Percentiles rank a stretch among this genome's conserved stretches.
Evolutionary conservation across 148 eudicot genomes (phyloP).

Genomic region (Amaranthus cruentus): DNA sequence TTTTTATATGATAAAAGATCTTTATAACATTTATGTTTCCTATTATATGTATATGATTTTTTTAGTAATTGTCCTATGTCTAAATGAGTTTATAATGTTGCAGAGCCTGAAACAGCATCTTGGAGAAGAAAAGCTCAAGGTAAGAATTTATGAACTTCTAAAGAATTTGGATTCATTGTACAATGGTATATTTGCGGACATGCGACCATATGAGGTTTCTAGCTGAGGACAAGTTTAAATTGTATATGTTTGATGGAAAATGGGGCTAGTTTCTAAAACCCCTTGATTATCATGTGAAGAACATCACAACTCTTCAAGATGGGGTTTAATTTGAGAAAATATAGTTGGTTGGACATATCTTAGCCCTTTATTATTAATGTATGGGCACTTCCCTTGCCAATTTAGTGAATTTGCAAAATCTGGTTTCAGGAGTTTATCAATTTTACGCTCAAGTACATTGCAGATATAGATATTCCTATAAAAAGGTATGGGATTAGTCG

Average conservation of each 20-base stretch:
- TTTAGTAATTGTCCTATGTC: not conserved
- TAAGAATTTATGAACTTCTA: conserved; percentile 24
- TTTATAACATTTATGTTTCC: too few species aligned
- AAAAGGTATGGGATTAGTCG: conserved; percentile 53
- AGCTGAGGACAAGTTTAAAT: not conserved
- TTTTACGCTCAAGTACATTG: conserved; percentile 86
- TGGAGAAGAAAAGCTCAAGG: conserved; percentile 93
- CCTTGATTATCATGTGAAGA: too few species aligned
- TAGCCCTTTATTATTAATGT: not conserved
- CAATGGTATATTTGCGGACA: not conserved
- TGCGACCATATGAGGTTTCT: not conserved
- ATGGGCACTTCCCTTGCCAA: not conserved
- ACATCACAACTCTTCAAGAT: not conserved
- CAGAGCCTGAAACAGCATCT: conserved; percentile 82
- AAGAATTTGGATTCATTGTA: not conserved
- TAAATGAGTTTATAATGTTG: conserved; percentile 21
- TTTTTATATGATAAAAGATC: too few species aligned
- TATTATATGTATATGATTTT: too few species aligned
- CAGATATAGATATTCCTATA: conserved; percentile 91
- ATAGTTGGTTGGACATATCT: not conserved
- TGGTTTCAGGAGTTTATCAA: conserved; percentile 78
- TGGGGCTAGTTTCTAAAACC: too few species aligned
- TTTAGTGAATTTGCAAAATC: not conserved
- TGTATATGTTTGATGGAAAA: not conserved
- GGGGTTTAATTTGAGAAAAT: not conserved